Evolutionary conservation across 441 rosid genomes (phyloP).

Genomic region (Brassica hybrid): DNA sequence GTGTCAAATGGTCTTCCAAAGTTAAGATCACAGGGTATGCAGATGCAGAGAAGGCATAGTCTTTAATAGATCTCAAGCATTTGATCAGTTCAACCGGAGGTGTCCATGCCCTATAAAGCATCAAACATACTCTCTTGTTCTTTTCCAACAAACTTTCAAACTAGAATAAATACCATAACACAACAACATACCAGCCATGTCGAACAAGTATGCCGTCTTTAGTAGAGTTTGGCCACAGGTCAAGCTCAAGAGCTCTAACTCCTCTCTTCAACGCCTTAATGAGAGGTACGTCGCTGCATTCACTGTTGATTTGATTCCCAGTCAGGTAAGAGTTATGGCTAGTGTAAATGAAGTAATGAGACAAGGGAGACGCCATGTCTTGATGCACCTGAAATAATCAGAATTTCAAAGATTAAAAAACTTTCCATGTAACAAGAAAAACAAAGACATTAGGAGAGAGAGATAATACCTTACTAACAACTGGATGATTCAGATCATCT

Average conservation of each 20-base stretch:
- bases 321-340: conserved; percentile 75
- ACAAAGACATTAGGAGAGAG: background rate
- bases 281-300: conserved; percentile 67
- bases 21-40: conserved; percentile 85
- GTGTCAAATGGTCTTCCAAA: conserved; percentile 78
- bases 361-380: conserved; percentile 66
- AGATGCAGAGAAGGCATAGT: conserved; percentile 65
- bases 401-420: background rate
- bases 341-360: conserved; percentile 68
- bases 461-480: conserved; percentile 48
- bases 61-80: conserved; percentile 69
- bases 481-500: conserved; percentile 56
- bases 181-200: conserved; percentile 62
- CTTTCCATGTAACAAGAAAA: background rate
- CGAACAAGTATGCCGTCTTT: conserved; percentile 67
- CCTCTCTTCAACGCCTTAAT: conserved; percentile 62
- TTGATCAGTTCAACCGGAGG: conserved; percentile 67
- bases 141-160: conserved; percentile 11
- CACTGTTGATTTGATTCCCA: conserved; percentile 75
- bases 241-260: conserved; percentile 69
- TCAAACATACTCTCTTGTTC: conserved; percentile 1
- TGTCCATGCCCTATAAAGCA: conserved; percentile 60
- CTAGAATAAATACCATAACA: conserved; percentile 5
- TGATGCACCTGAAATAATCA: conserved; percentile 59
- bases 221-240: conserved; percentile 74